phyloP scores from a whole-genome alignment of 106 monocot genomes.

The Iris macrosiphon region DNA sequence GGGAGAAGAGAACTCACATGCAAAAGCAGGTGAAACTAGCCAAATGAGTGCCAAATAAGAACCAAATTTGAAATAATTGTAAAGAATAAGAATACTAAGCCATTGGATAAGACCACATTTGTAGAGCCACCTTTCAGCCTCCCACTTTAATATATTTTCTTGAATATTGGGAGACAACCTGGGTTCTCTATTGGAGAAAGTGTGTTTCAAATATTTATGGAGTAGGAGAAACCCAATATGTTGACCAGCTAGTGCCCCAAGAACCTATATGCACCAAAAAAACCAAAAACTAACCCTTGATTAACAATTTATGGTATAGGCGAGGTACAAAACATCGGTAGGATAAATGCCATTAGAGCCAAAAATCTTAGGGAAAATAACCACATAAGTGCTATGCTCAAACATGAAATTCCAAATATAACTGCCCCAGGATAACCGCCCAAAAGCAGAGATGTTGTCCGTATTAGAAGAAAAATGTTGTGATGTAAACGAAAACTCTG shows the following conservation, averaged over 20 bases:
- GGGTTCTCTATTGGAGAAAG: no score
- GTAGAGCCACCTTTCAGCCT: constrained; percentile 89
- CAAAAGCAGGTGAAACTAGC: constrained; percentile 80
- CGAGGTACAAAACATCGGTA: constrained; percentile 54
- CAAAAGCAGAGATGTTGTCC: no score
- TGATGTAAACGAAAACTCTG: no score
- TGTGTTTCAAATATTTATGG: no score
- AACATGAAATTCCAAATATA: constrained; percentile 48
- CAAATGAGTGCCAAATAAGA: constrained; percentile 67
- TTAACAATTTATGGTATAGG: constrained; percentile 58
- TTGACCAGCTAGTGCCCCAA: constrained; percentile 80
- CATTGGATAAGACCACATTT: constrained; percentile 84
- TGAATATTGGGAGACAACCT: constrained; percentile 4
- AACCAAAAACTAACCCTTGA: constrained; percentile 61
- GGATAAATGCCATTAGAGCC: constrained; percentile 42
- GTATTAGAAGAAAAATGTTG: constrained; percentile 66
- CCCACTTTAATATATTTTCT: constrained; percentile 33
- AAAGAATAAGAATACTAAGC: constrained; percentile 53
- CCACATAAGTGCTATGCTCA: constrained; percentile 63
- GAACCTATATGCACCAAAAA: constrained; percentile 76
- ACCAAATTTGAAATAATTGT: constrained; percentile 42
- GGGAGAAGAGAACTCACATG: constrained; percentile 47
- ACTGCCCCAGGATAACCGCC: constrained; percentile 47
- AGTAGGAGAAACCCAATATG: constrained; percentile 55
- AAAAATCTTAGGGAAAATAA: constrained; percentile 53